A percentile compares a stretch with the other conserved stretches of the same genome.
Conservation (phyloP, 345 rosid genomes). For the Raphanus sativus region DNA sequence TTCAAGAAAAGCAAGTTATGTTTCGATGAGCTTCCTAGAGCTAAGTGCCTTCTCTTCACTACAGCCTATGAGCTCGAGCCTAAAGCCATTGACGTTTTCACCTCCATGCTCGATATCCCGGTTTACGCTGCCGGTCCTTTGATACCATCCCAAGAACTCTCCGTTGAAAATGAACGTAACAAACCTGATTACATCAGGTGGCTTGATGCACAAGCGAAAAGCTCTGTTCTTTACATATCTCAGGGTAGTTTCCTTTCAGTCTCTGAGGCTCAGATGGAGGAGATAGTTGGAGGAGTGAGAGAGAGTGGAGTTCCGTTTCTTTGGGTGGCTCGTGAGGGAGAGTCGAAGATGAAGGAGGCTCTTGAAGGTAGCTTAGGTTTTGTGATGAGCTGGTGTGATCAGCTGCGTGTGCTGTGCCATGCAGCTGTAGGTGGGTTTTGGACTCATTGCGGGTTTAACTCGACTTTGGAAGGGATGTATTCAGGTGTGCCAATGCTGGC, state of each 20-base stretch:
- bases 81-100: slow-evolving; percentile 35
- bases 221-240: slow-evolving; percentile 47
- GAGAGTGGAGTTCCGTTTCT: slow-evolving; percentile 41
- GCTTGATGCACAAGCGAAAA: slow-evolving; percentile 43
- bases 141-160: slow-evolving; percentile 38
- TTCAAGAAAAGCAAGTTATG: slow-evolving; percentile 21
- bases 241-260: slow-evolving; percentile 46
- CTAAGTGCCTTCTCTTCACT: slow-evolving; percentile 57
- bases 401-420: slow-evolving; percentile 53
- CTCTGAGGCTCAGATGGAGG: slow-evolving; percentile 43
- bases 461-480: slow-evolving; percentile 51
- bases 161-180: not conserved
- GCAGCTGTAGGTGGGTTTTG: slow-evolving; percentile 59
- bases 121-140: slow-evolving; percentile 45
- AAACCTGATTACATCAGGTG: slow-evolving; percentile 31
- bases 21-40: slow-evolving; percentile 35
- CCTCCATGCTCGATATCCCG: slow-evolving; percentile 21
- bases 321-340: slow-evolving; percentile 49
- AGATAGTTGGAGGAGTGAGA: slow-evolving; percentile 37
- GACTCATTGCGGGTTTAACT: slow-evolving; percentile 74
- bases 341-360: not conserved
- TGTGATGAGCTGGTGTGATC: slow-evolving; percentile 58
- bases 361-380: slow-evolving; percentile 20
- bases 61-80: slow-evolving; percentile 53
- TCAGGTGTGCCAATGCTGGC: slow-evolving; percentile 52